These are phyloP conservation scores for Climacium dendroides DNA, from an alignment of 225 moss, liverwort and hornwort genomes.

Conservation along the genomic window DNA sequence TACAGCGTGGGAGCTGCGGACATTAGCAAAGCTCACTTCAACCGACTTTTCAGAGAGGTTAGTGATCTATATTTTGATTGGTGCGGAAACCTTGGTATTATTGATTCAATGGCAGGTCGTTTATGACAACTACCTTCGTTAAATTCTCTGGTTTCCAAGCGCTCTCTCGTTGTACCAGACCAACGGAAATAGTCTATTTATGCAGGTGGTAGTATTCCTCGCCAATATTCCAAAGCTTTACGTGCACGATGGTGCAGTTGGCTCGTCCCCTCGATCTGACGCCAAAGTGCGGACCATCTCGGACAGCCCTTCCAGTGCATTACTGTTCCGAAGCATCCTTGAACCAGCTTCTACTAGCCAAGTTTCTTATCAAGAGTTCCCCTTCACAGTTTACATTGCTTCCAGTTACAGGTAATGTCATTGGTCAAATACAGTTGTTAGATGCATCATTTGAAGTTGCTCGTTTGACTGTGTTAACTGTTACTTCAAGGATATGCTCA, in stretches of 20 bases:
- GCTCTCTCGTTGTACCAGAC: background rate
- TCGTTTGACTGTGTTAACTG: background rate
- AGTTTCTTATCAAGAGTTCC: slow-evolving; percentile 33
- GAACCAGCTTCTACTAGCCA: slow-evolving; percentile 37
- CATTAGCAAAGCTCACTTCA: slow-evolving; percentile 42
- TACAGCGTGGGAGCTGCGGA: slow-evolving; percentile 24
- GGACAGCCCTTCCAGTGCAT: slow-evolving; percentile 46
- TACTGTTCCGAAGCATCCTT: slow-evolving; percentile 39
- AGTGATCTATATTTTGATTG: background rate
- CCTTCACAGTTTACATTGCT: slow-evolving; percentile 47
- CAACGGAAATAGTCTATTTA: background rate
- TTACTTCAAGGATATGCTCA: background rate
- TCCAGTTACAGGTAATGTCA: slow-evolving; percentile 39
- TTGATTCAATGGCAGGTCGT: background rate
- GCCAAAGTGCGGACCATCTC: slow-evolving; percentile 52
- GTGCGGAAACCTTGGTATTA: background rate
- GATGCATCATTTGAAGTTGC: background rate
- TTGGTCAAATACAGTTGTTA: background rate
- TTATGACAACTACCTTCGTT: background rate
- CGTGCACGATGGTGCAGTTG: slow-evolving; percentile 59
- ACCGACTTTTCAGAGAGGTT: slow-evolving; percentile 42
- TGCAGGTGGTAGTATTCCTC: slow-evolving; percentile 36
- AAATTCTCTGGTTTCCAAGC: background rate
- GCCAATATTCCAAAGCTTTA: slow-evolving; percentile 28
- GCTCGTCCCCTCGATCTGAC: slow-evolving; percentile 47